These are phyloP conservation scores for Talaromyces liani DNA, from an alignment of 495 filamentous ascomycete species.

Conservation along the genomic window DNA sequence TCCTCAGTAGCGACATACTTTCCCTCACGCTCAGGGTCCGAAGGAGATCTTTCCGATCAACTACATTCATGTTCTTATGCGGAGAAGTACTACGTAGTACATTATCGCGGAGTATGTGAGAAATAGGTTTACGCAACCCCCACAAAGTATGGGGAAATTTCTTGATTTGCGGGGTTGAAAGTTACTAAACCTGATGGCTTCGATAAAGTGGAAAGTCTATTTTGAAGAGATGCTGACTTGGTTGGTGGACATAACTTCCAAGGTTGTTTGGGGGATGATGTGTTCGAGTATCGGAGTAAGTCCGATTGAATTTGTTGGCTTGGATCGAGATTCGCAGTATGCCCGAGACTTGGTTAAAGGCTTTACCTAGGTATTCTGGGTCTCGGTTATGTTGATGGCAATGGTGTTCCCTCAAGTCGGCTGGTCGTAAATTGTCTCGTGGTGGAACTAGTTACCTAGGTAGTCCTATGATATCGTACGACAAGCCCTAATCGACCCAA, in stretches of 20 bases:
- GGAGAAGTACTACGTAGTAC: neutral
- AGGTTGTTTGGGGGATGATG: neutral
- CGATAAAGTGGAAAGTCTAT: neutral
- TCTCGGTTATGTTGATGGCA: conserved; percentile 8
- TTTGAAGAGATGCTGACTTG: neutral
- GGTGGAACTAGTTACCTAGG: neutral
- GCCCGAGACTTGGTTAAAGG: neutral
- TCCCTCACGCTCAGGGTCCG: neutral
- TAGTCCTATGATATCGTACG: too few species aligned
- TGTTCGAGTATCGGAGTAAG: neutral
- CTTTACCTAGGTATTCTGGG: neutral
- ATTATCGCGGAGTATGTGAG: neutral
- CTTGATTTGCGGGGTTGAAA: neutral
- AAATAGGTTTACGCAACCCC: too few species aligned
- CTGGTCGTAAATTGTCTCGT: neutral
- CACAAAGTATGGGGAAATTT: neutral
- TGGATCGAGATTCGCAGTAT: neutral
- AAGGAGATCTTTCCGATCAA: neutral
- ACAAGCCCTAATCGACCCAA: too few species aligned
- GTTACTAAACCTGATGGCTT: neutral
- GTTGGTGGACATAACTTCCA: neutral
- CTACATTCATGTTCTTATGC: neutral
- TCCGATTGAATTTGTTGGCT: neutral
- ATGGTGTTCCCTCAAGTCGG: neutral
- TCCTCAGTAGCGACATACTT: neutral